phyloP scores from a whole-genome alignment of 768 basidiomycete species.

The Thelephora aurantiotincta region DNA sequence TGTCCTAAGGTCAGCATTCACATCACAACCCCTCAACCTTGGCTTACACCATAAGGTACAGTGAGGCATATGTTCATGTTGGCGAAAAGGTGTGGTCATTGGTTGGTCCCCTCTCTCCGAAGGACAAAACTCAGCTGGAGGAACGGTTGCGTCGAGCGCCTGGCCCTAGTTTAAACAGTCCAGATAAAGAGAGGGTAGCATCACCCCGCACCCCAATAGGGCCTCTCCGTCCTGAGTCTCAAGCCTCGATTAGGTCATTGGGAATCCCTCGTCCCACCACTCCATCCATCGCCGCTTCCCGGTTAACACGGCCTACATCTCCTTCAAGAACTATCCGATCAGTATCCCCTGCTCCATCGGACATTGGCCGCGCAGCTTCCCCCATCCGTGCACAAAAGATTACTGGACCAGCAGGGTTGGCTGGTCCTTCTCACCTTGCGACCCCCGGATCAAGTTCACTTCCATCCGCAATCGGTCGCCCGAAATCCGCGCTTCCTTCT shows the following conservation, averaged over 20 bases:
- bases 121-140: slow-evolving; percentile 88
- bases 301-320: slow-evolving; percentile 28
- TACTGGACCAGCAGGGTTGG: slow-evolving; percentile 7
- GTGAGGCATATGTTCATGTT: slow-evolving; percentile 68
- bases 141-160: slow-evolving; percentile 77
- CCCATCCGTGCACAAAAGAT: slow-evolving; percentile 9
- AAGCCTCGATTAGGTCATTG: slow-evolving; percentile 23
- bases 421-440: slow-evolving; percentile 13
- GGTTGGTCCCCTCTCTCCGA: slow-evolving; percentile 62
- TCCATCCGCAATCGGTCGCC: slow-evolving; percentile 28
- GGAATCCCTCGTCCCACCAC: slow-evolving; percentile 34
- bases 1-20: slow-evolving; percentile 52
- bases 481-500: slow-evolving; percentile 63
- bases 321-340: slow-evolving; percentile 22
- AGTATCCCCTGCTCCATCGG: slow-evolving; percentile 23
- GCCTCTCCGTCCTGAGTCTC: slow-evolving; percentile 36
- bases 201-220: slow-evolving; percentile 38
- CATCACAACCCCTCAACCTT: neutral
- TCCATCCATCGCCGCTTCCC: slow-evolving; percentile 28
- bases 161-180: slow-evolving; percentile 34
- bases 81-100: slow-evolving; percentile 79
- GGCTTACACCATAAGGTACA: slow-evolving; percentile 18
- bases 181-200: slow-evolving; percentile 24
- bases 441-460: slow-evolving; percentile 19
- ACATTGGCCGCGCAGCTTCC: slow-evolving; percentile 31